These are phyloP conservation scores for Eucalyptus globulus DNA, from an alignment of 345 rosid species.

Conservation along the genomic window DNA sequence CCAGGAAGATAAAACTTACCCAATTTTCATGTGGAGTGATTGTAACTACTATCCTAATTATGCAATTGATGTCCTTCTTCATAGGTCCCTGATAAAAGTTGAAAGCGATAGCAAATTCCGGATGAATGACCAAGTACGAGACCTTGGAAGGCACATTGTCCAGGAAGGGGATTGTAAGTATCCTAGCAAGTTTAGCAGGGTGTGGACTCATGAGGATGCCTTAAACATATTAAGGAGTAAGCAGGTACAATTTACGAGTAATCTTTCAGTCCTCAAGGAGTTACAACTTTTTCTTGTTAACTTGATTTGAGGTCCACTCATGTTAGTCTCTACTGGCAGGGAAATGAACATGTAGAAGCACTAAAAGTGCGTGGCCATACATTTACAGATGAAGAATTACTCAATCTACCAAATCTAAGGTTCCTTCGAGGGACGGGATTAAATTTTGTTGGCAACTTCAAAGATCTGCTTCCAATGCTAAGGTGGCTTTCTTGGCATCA, in stretches of 20 bases:
- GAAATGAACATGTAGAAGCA: constrained; percentile 3
- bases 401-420: background rate
- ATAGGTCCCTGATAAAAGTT: background rate
- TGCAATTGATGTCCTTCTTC: background rate
- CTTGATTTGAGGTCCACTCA: background rate
- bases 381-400: background rate
- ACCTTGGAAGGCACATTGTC: constrained; percentile 12
- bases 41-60: background rate
- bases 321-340: background rate
- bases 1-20: background rate
- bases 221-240: background rate
- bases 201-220: constrained; percentile 8
- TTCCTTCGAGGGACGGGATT: background rate
- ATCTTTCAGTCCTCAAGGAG: background rate
- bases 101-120: background rate
- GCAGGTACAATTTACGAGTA: background rate
- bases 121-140: background rate
- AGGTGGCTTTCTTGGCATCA: constrained; percentile 7
- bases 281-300: background rate
- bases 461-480: background rate
- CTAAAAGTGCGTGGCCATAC: background rate
- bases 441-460: background rate
- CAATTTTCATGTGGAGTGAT: background rate
- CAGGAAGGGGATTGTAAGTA: background rate
- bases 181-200: constrained; percentile 3